Percentiles rank a stretch among this genome's conserved stretches.
Evolutionary conservation across 345 rosid genomes (phyloP).

Genomic region (Garcia nutans): DNA sequence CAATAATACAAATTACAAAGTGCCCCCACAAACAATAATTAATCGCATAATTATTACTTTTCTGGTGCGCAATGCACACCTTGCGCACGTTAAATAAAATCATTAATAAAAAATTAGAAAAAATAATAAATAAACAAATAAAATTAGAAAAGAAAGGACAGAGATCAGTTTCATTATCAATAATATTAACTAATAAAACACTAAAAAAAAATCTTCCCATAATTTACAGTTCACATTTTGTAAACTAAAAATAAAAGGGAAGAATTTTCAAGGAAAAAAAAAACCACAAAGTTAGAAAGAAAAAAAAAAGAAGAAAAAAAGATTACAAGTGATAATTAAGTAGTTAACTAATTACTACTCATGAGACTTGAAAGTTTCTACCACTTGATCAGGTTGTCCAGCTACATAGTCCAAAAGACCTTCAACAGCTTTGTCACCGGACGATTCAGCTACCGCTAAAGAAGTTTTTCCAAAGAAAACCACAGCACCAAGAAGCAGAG

Average conservation of each 20-base stretch:
- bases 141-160: neutral
- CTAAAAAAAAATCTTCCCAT: too few relatives aligned
- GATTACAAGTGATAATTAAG: neutral
- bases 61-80: neutral
- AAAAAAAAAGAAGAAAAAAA: too few relatives aligned
- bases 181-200: too few relatives aligned
- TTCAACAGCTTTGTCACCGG: slow-evolving; percentile 50
- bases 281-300: neutral
- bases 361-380: slow-evolving; percentile 22
- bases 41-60: neutral
- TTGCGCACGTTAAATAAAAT: neutral
- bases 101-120: too few relatives aligned
- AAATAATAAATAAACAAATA: too few relatives aligned
- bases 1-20: neutral
- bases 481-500: slow-evolving; percentile 71
- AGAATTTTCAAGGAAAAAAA: neutral
- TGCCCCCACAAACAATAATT: neutral
- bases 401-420: slow-evolving; percentile 76
- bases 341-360: neutral
- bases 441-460: slow-evolving; percentile 33
- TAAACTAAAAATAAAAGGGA: slow-evolving; percentile 6
- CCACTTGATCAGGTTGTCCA: slow-evolving; percentile 48
- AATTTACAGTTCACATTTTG: too few relatives aligned
- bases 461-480: slow-evolving; percentile 60
- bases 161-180: neutral